A percentile compares a stretch with the other conserved stretches of the same genome.
These are phyloP conservation scores for Maudiozyma bulderi DNA, from an alignment of 805 yeast species.

Conservation along the genomic window DNA sequence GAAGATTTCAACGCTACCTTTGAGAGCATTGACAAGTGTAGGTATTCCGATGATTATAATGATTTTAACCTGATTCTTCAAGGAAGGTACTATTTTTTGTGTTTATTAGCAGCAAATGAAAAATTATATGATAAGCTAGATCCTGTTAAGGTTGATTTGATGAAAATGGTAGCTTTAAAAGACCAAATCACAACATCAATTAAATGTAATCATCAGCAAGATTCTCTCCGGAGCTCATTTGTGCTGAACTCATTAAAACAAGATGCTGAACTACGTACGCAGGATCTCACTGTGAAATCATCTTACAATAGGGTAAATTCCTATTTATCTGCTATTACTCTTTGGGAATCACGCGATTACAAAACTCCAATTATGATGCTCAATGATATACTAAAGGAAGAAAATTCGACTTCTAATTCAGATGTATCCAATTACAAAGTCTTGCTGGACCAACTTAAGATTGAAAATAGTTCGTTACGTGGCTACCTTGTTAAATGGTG, in stretches of 20 bases:
- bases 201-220: slow-evolving; percentile 13
- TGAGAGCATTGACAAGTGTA: not conserved
- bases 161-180: slow-evolving; percentile 3
- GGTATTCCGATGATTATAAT: slow-evolving; percentile 5
- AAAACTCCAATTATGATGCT: slow-evolving; percentile 45
- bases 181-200: slow-evolving; percentile 8
- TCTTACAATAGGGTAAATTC: not conserved
- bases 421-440: slow-evolving; percentile 2
- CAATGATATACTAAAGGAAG: slow-evolving; percentile 21
- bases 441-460: slow-evolving; percentile 1
- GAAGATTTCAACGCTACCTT: not conserved
- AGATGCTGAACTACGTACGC: too few relatives aligned
- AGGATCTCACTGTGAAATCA: not conserved
- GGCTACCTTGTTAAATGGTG: slow-evolving; percentile 56
- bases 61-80: slow-evolving; percentile 10
- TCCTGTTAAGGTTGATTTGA: not conserved
- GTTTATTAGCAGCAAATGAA: not conserved
- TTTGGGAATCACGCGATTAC: slow-evolving; percentile 57
- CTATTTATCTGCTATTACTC: slow-evolving; percentile 39
- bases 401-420: not conserved
- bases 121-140: not conserved
- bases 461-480: slow-evolving; percentile 24
- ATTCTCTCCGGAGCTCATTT: slow-evolving; percentile 15
- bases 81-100: slow-evolving; percentile 11
- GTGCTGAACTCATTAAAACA: not conserved